Percentiles rank a stretch among this genome's conserved stretches.
Conservation (phyloP, 176 grass and related monocot species). For the Avena eriantha region DNA sequence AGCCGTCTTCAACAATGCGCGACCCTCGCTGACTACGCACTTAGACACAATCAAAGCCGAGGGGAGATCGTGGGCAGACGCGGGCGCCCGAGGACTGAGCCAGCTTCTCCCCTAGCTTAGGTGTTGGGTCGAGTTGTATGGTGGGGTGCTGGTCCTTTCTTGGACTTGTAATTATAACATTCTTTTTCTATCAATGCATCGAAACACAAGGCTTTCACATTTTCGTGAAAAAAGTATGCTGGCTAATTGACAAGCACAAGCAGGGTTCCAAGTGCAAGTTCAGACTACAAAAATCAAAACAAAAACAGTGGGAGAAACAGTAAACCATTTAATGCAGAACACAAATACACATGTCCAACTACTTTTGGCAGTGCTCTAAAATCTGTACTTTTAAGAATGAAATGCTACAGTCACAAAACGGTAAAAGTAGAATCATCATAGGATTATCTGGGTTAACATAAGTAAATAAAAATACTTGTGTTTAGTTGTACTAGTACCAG, state of each 20-base stretch:
- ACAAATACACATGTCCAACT: constrained; percentile 10
- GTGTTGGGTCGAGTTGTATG: too few species aligned
- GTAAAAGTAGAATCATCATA: neutral
- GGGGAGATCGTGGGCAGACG: too few species aligned
- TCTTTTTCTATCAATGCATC: too few species aligned
- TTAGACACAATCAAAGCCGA: too few species aligned
- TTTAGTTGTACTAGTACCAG: neutral
- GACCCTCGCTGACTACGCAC: too few species aligned
- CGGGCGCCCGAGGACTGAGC: too few species aligned
- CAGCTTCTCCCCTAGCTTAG: too few species aligned
- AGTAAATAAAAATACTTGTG: neutral
- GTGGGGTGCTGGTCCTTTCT: too few species aligned
- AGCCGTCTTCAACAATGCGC: too few species aligned
- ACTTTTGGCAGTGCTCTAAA: neutral
- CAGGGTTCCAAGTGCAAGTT: constrained; percentile 7
- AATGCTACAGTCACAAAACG: constrained; percentile 1
- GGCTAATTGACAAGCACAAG: neutral
- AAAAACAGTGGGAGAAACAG: neutral
- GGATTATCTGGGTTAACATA: constrained; percentile 12
- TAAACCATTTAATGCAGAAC: constrained; percentile 16
- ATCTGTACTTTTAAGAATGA: neutral
- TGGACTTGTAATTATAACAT: too few species aligned
- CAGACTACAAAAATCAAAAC: neutral
- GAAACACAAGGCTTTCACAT: too few species aligned
- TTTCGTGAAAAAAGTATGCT: too few species aligned